A percentile compares a stretch with the other conserved stretches of the same genome.
These are phyloP conservation scores for Xylariales sp. DNA, from an alignment of 2,329 filamentous ascomycete genomes.

Conservation along the genomic window DNA sequence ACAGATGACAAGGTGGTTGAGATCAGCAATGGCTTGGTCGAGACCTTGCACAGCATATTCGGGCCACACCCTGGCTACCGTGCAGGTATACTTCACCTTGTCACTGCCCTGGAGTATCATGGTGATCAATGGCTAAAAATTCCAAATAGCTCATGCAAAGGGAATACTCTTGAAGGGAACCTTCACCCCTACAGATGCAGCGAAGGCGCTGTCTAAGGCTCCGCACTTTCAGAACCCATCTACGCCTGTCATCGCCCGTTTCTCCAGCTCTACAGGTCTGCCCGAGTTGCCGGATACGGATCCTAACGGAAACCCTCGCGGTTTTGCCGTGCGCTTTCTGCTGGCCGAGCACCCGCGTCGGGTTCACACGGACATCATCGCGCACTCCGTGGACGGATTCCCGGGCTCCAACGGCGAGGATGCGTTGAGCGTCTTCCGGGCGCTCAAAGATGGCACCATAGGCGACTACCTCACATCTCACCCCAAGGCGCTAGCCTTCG, in stretches of 20 bases:
- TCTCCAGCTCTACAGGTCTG: constrained; percentile 47
- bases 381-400: constrained; percentile 48
- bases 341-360: constrained; percentile 31
- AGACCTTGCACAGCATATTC: not conserved
- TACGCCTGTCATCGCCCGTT: constrained; percentile 43
- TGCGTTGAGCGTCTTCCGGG: constrained; percentile 45
- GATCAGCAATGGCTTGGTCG: constrained; percentile 3
- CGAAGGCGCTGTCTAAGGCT: constrained; percentile 38
- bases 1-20: constrained; percentile 1
- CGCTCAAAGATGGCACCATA: constrained; percentile 30
- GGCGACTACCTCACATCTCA: constrained; percentile 38
- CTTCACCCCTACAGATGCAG: constrained; percentile 43
- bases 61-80: constrained; percentile 1
- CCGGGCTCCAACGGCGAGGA: constrained; percentile 46
- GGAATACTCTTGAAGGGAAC: constrained; percentile 46
- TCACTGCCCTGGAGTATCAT: no score
- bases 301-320: constrained; percentile 41
- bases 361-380: constrained; percentile 52
- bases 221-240: constrained; percentile 40
- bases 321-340: constrained; percentile 43
- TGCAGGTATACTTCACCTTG: not conserved
- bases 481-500: constrained; percentile 42
- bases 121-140: no score
- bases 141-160: constrained; percentile 45
- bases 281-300: constrained; percentile 45